A percentile compares a stretch with the other conserved stretches of the same genome.
Conservation (phyloP, 2,329 filamentous ascomycete species). For the Pseudogymnoascus sp. region DNA sequence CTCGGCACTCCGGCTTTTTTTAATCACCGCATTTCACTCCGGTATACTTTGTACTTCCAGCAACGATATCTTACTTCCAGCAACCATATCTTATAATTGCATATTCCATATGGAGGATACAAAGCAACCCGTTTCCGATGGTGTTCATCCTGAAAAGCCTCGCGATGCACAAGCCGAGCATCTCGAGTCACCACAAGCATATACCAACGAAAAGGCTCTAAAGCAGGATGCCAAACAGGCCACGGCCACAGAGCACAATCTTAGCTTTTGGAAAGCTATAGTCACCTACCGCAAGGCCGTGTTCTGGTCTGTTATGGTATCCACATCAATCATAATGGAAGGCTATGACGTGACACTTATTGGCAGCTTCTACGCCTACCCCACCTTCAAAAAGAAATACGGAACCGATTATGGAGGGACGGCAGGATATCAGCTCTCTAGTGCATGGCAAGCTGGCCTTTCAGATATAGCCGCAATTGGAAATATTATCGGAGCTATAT, state of each 20-base stretch:
- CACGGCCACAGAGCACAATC: conserved; percentile 33
- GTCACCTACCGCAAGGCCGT: conserved; percentile 42
- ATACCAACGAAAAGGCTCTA: not conserved
- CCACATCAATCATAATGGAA: conserved; percentile 32
- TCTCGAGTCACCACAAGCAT: not conserved
- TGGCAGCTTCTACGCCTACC: conserved; percentile 28
- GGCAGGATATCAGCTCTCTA: conserved; percentile 30
- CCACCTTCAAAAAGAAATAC: conserved; percentile 23
- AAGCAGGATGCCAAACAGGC: conserved; percentile 5
- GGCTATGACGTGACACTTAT: conserved; percentile 31
- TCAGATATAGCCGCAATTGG: conserved; percentile 32
- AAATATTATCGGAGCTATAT: conserved; percentile 33
- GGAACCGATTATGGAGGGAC: conserved; percentile 17
- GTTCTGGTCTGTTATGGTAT: conserved; percentile 28
- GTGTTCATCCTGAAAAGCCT: not conserved
- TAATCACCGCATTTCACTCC: not conserved
- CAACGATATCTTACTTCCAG: not conserved
- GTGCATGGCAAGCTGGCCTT: conserved; percentile 35
- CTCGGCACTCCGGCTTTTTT: not conserved
- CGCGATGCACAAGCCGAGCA: not conserved
- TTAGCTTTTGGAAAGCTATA: conserved; percentile 39
- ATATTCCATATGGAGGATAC: not conserved
- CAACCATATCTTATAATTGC: not conserved
- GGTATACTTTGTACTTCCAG: not conserved
- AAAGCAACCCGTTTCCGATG: not conserved